Conservation (phyloP, 495 filamentous ascomycete genomes). For the Extremus antarcticus region DNA sequence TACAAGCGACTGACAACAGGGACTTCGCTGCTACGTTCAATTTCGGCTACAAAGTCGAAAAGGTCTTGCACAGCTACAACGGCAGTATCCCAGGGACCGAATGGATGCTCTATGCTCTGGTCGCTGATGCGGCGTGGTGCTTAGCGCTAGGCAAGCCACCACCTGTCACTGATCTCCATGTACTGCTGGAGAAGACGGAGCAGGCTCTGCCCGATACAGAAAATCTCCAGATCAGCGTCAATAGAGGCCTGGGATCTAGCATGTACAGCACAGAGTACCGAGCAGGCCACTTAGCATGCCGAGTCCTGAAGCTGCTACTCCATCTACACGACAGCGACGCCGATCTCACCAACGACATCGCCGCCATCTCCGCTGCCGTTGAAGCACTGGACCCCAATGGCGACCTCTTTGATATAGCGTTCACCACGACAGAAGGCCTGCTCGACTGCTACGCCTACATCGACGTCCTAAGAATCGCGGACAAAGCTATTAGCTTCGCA, state of each 20-base stretch:
- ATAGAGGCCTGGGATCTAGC: not conserved
- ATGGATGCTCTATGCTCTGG: conserved; percentile 6
- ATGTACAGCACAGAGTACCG: conserved; percentile 1
- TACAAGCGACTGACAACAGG: conserved; percentile 5
- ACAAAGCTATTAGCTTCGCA: not conserved
- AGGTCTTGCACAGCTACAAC: not conserved
- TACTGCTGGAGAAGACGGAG: not conserved
- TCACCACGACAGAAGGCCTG: not conserved
- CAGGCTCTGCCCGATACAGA: not conserved
- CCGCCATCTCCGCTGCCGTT: not conserved
- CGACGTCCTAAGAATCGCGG: conserved; percentile 5
- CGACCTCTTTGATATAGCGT: not conserved
- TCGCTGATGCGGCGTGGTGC: conserved; percentile 8
- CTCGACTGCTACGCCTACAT: conserved; percentile 2
- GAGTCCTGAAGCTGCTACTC: not conserved
- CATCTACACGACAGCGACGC: not conserved
- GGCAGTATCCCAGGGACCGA: conserved; percentile 1
- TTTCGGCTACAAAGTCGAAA: conserved; percentile 17
- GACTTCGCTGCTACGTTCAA: conserved; percentile 16
- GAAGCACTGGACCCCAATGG: not conserved
- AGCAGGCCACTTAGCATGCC: conserved; percentile 5
- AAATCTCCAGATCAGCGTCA: not conserved
- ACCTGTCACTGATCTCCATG: not conserved
- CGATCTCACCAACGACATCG: not conserved
- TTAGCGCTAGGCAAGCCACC: not conserved